Percentiles rank a stretch among this genome's conserved stretches.
Evolutionary conservation across 2,329 filamentous ascomycete genomes (phyloP).

Genomic region (Pezicula radicicola): DNA sequence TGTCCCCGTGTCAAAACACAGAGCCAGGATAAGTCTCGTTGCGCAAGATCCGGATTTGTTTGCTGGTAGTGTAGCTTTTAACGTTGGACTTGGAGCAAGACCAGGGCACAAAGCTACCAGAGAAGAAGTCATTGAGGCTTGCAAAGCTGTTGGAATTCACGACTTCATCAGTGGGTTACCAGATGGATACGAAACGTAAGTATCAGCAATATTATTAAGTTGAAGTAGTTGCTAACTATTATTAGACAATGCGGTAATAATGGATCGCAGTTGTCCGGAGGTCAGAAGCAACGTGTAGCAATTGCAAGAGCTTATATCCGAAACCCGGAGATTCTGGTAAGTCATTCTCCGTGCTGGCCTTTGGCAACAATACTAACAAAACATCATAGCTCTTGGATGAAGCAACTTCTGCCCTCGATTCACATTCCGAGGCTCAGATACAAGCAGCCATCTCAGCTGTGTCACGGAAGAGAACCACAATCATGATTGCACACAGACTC

Average conservation of each 20-base stretch:
- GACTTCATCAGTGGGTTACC: slow-evolving; percentile 62
- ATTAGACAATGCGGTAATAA: slow-evolving; percentile 59
- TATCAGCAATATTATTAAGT: slow-evolving; percentile 31
- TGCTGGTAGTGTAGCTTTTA: slow-evolving; percentile 52
- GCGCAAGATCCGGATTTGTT: slow-evolving; percentile 56
- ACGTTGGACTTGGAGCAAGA: slow-evolving; percentile 50
- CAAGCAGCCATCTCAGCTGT: slow-evolving; percentile 62
- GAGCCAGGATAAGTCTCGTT: slow-evolving; percentile 51
- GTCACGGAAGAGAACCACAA: slow-evolving; percentile 48
- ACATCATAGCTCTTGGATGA: slow-evolving; percentile 57
- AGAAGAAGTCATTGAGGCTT: slow-evolving; percentile 63
- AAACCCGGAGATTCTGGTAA: slow-evolving; percentile 66
- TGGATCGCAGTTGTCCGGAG: slow-evolving; percentile 71
- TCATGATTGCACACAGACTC: slow-evolving; percentile 56
- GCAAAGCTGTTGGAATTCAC: slow-evolving; percentile 66
- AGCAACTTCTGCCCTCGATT: slow-evolving; percentile 67
- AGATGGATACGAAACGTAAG: slow-evolving; percentile 68
- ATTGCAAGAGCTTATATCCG: slow-evolving; percentile 76
- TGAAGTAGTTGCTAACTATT: background rate
- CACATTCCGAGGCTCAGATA: slow-evolving; percentile 59
- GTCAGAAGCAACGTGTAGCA: slow-evolving; percentile 74
- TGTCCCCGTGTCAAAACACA: slow-evolving; percentile 41
- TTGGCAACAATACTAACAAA: no score
- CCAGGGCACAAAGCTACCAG: slow-evolving; percentile 53
- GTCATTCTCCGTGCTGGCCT: no score